Conservation (phyloP, 495 filamentous ascomycete genomes). For the Tetracladium setigerum region DNA sequence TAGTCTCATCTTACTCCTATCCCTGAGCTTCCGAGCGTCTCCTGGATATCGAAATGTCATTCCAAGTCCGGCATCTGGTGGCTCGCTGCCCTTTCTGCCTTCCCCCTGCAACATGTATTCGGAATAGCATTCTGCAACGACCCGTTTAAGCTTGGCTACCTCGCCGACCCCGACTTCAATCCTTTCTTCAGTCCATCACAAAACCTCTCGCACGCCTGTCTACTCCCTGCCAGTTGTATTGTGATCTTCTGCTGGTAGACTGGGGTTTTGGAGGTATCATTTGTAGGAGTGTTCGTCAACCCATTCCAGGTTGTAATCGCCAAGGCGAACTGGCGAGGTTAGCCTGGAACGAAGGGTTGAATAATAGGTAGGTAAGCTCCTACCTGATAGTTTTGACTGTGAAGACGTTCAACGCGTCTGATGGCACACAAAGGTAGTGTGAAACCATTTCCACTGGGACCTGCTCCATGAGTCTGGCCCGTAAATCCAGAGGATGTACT, state of each 20-base stretch:
- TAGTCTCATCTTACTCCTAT: constrained; percentile 92
- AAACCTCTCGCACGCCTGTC: constrained; percentile 86
- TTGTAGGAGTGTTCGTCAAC: constrained; percentile 37
- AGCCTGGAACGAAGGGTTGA: constrained; percentile 1
- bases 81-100: constrained; percentile 46
- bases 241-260: constrained; percentile 71
- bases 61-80: constrained; percentile 85
- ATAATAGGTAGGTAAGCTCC: background rate
- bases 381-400: constrained; percentile 75
- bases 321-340: constrained; percentile 61
- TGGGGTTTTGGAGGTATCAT: constrained; percentile 37
- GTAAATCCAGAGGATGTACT: constrained; percentile 72
- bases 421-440: constrained; percentile 91
- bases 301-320: constrained; percentile 97
- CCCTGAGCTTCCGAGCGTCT: constrained; percentile 89
- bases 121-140: constrained; percentile 81
- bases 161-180: constrained; percentile 78
- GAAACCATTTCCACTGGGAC: constrained; percentile 94
- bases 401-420: constrained; percentile 81
- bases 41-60: constrained; percentile 89
- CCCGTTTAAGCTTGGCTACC: constrained; percentile 69
- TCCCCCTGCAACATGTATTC: constrained; percentile 73
- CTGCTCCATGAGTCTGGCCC: constrained; percentile 81
- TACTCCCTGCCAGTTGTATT: constrained; percentile 79
- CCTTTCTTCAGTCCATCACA: constrained; percentile 92